Percentiles rank a stretch among this genome's conserved stretches.
These are phyloP conservation scores for Ustilago loliicola DNA, from an alignment of 1,284 basidiomycete species.

Conservation along the genomic window DNA sequence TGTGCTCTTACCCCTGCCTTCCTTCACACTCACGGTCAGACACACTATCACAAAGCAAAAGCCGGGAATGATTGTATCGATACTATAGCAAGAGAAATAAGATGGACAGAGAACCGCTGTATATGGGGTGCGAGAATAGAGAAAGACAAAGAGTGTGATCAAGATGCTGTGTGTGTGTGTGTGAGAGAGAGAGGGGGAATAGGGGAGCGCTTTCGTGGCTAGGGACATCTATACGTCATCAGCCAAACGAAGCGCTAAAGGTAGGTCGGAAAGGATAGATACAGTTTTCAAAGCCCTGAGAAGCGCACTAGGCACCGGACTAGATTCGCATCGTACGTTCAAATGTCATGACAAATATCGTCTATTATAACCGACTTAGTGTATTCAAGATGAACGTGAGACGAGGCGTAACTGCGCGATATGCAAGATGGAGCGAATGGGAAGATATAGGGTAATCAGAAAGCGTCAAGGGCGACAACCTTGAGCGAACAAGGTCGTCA, in stretches of 20 bases:
- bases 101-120: constrained; percentile 14
- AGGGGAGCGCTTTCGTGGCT: neutral
- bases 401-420: constrained; percentile 14
- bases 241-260: neutral
- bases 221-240: constrained; percentile 4
- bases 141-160: constrained; percentile 24
- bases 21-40: neutral
- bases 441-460: constrained; percentile 3
- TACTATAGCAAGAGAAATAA: constrained; percentile 36
- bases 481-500: neutral
- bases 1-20: too few relatives aligned
- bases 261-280: neutral
- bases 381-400: constrained; percentile 16
- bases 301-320: constrained; percentile 5
- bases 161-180: constrained; percentile 12
- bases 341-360: neutral
- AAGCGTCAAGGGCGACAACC: neutral
- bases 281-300: neutral
- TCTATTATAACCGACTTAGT: neutral
- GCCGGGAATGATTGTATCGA: constrained; percentile 4
- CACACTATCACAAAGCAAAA: neutral
- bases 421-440: constrained; percentile 10
- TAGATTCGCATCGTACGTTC: constrained; percentile 9
- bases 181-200: neutral
- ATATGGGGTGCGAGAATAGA: constrained; percentile 26